Evolutionary conservation across 2,329 filamentous ascomycete species (phyloP).

Genomic region (Colletotrichum lentis): DNA sequence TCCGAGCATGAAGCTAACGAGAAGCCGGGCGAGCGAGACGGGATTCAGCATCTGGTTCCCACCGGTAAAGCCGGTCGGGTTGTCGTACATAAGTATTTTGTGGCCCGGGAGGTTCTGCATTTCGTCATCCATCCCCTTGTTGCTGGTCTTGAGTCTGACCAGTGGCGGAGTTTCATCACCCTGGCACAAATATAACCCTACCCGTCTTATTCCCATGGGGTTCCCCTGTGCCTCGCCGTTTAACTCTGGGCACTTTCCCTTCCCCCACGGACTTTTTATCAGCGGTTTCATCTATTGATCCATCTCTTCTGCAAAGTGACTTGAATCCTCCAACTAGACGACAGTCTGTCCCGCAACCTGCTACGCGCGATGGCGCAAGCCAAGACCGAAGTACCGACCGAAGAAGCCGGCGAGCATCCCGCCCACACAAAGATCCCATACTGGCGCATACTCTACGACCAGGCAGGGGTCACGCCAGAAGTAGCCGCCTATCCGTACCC

Average conservation of each 20-base stretch:
- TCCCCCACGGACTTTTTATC: background rate
- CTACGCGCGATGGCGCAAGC: conserved; percentile 5
- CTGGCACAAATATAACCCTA: background rate
- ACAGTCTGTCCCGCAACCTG: background rate
- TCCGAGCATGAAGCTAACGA: no score
- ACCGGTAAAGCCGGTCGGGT: background rate
- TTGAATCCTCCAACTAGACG: background rate
- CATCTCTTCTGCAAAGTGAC: background rate
- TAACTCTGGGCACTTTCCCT: background rate
- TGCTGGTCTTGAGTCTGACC: background rate
- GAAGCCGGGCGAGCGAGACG: no score
- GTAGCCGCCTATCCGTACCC: conserved; percentile 58
- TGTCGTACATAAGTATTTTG: no score
- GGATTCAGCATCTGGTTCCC: conserved; percentile 1
- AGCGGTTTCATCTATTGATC: background rate
- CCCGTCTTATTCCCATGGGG: background rate
- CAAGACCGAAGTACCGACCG: background rate
- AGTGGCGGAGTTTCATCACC: background rate
- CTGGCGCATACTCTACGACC: conserved; percentile 6
- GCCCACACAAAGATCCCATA: background rate
- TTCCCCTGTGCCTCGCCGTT: background rate
- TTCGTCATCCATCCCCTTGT: background rate
- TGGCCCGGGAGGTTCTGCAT: background rate
- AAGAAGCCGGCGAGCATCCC: background rate
- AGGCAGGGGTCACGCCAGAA: conserved; percentile 8